Conservation (phyloP, 495 filamentous ascomycete genomes). For the Penicillium alfredii region DNA sequence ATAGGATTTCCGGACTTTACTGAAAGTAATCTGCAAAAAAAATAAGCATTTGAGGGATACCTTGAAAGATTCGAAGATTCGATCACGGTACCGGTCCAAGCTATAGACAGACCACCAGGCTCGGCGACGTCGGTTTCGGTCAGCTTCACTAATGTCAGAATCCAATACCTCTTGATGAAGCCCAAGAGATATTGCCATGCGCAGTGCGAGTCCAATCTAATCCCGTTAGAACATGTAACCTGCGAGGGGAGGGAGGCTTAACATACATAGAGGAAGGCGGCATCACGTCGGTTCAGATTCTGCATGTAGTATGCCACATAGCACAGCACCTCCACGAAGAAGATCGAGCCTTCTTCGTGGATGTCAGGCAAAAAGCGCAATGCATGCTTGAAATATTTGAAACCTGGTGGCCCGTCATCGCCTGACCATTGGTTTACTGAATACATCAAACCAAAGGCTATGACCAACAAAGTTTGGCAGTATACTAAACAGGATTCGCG, state of each 20-base stretch:
- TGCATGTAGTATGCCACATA: constrained; percentile 50
- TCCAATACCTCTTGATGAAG: constrained; percentile 44
- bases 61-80: background rate
- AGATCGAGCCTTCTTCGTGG: constrained; percentile 45
- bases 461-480: constrained; percentile 38
- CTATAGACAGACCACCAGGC: constrained; percentile 51
- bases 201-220: constrained; percentile 43
- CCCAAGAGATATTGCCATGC: constrained; percentile 47
- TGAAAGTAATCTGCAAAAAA: constrained; percentile 27
- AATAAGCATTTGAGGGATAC: background rate
- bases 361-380: constrained; percentile 44
- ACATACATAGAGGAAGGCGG: constrained; percentile 42
- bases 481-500: constrained; percentile 32
- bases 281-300: constrained; percentile 45
- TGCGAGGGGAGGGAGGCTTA: background rate
- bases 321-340: constrained; percentile 46
- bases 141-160: constrained; percentile 24
- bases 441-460: constrained; percentile 49
- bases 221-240: background rate
- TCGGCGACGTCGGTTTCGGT: constrained; percentile 40
- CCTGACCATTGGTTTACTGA: constrained; percentile 48
- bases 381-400: constrained; percentile 46
- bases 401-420: constrained; percentile 43
- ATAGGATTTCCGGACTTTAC: constrained; percentile 48
- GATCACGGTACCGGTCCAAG: constrained; percentile 30